Evolutionary conservation across 805 yeast species (phyloP).

Genomic region (Lipomyces yamanashiensis): DNA sequence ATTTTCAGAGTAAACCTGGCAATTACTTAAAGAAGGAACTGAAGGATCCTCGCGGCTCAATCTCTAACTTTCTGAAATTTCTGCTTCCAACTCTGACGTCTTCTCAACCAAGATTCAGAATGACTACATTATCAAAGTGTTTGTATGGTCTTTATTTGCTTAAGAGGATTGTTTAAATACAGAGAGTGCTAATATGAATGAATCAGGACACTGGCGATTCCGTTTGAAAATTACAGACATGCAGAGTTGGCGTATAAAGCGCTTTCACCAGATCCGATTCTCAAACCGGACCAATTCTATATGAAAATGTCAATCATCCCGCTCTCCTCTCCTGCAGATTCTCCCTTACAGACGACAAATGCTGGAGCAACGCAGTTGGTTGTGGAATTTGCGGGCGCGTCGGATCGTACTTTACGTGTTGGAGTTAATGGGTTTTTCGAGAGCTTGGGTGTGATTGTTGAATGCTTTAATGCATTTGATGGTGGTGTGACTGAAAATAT

Average conservation of each 20-base stretch:
- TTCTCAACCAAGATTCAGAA: not conserved
- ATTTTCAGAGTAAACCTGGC: no score
- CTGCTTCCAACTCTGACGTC: no score
- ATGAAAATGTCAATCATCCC: conserved; percentile 50
- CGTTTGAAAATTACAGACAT: conserved; percentile 63
- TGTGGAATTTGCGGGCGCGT: conserved; percentile 61
- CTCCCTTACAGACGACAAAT: no score
- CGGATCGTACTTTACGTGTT: conserved; percentile 78
- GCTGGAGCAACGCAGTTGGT: conserved; percentile 44
- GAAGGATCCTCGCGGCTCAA: no score
- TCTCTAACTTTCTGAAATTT: no score
- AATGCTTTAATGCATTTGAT: conserved; percentile 75
- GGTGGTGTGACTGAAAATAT: conserved; percentile 42
- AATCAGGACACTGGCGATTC: conserved; percentile 56
- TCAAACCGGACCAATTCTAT: conserved; percentile 67
- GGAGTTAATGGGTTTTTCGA: conserved; percentile 83
- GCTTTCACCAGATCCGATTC: conserved; percentile 77
- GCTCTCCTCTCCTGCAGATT: no score
- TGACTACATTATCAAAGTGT: no score
- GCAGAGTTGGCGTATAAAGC: conserved; percentile 67
- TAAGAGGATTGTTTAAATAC: not conserved
- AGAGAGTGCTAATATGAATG: not conserved
- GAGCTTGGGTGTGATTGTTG: conserved; percentile 73
- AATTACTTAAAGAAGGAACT: no score
- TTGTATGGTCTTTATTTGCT: no score